Percentiles rank a stretch among this genome's conserved stretches.
Conservation (phyloP, 441 rosid species). For the Aquilaria agallochum region DNA sequence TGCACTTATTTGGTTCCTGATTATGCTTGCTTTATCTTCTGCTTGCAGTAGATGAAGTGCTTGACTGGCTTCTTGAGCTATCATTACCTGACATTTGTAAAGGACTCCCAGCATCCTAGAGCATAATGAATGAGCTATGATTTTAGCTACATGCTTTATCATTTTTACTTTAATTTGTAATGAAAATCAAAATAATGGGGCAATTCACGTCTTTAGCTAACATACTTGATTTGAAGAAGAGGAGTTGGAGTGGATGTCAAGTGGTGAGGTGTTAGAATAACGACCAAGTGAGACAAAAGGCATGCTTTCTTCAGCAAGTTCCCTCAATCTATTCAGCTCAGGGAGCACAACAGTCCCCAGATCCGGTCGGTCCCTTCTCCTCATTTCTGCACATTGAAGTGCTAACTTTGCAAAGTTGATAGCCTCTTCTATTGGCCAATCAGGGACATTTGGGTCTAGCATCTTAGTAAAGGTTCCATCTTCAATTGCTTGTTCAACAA, state of each 20-base stretch:
- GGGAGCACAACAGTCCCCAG: constrained; percentile 59
- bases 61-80: constrained; percentile 25
- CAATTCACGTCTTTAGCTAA: constrained; percentile 21
- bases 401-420: constrained; percentile 51
- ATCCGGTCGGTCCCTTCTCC: constrained; percentile 86
- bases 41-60: constrained; percentile 23
- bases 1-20: not conserved
- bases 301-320: constrained; percentile 49
- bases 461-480: constrained; percentile 41
- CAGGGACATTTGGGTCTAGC: constrained; percentile 53
- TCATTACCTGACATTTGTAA: constrained; percentile 22
- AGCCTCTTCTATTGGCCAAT: constrained; percentile 78
- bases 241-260: constrained; percentile 27
- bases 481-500: constrained; percentile 56
- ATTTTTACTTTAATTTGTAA: not conserved
- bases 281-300: constrained; percentile 20
- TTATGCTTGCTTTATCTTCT: constrained; percentile 14
- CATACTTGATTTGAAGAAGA: constrained; percentile 30
- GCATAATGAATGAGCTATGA: no score
- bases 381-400: constrained; percentile 67
- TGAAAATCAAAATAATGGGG: no score
- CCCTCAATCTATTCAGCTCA: constrained; percentile 58
- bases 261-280: constrained; percentile 27
- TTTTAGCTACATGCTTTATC: constrained; percentile 2
- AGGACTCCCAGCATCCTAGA: not conserved